Percentiles rank a stretch among this genome's conserved stretches.
These are phyloP conservation scores for Candida sithepensis DNA, from an alignment of 805 yeast genomes.

Conservation along the genomic window DNA sequence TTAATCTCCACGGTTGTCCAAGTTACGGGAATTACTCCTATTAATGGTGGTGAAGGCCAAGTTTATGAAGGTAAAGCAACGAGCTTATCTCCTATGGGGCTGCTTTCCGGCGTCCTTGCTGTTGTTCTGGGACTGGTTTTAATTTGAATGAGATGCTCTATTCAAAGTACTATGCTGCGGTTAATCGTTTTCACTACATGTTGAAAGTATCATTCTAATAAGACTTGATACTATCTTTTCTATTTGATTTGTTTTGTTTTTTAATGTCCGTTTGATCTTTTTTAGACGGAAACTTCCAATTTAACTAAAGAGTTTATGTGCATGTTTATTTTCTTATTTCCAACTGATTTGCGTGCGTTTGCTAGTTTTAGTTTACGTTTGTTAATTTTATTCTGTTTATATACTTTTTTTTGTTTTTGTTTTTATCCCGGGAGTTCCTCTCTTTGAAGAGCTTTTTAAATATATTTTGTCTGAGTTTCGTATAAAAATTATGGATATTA, in stretches of 20 bases:
- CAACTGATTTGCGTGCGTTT: background rate
- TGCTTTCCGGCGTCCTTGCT: background rate
- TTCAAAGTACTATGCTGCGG: too few species aligned
- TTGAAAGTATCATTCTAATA: background rate
- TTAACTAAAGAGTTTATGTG: too few species aligned
- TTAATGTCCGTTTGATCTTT: background rate
- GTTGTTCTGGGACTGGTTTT: background rate
- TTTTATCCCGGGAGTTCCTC: background rate
- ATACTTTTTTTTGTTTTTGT: background rate
- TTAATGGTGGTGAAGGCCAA: background rate
- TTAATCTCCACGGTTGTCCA: background rate
- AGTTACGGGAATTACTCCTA: background rate
- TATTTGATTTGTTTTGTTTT: background rate
- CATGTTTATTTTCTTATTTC: background rate
- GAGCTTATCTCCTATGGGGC: background rate
- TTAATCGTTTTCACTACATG: too few species aligned
- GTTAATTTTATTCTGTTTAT: background rate
- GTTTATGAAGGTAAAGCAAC: background rate
- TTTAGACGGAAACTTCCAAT: too few species aligned
- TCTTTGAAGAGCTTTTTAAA: background rate
- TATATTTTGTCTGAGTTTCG: background rate
- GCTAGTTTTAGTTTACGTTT: background rate
- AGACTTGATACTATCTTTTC: background rate
- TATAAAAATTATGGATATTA: too few species aligned
- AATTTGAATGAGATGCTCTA: background rate